A percentile compares a stretch with the other conserved stretches of the same genome.
Conservation (phyloP, 1,284 basidiomycete genomes). For the Melampsora allii-populina region DNA sequence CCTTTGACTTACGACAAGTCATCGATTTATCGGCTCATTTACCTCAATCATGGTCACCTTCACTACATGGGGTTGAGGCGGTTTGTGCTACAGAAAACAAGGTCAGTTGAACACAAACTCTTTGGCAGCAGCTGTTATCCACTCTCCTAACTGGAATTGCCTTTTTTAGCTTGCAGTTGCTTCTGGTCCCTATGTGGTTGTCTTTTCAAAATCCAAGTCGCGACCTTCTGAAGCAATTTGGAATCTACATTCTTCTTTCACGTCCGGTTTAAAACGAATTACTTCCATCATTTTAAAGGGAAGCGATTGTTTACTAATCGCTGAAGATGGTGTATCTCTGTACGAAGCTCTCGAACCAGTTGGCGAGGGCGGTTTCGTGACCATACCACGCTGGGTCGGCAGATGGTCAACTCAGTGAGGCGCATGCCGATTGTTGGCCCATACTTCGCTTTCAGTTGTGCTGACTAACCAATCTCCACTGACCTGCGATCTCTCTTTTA, state of each 20-base stretch:
- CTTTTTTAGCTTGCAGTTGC: slow-evolving; percentile 13
- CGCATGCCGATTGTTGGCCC: neutral
- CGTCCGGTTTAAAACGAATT: slow-evolving; percentile 9
- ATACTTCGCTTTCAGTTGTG: neutral
- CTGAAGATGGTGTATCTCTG: slow-evolving; percentile 25
- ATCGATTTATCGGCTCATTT: slow-evolving; percentile 24
- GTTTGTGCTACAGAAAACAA: slow-evolving; percentile 10
- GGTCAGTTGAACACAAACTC: neutral
- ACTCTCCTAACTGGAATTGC: neutral
- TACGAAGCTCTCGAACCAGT: slow-evolving; percentile 14
- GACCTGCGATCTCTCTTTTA: neutral
- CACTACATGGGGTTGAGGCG: slow-evolving; percentile 13
- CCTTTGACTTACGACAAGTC: slow-evolving; percentile 5
- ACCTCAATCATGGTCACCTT: slow-evolving; percentile 1
- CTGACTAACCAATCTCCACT: slow-evolving; percentile 4
- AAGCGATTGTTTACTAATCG: slow-evolving; percentile 15
- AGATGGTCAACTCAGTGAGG: slow-evolving; percentile 19
- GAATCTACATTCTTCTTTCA: slow-evolving; percentile 38
- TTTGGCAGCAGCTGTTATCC: neutral
- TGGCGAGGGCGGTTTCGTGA: neutral
- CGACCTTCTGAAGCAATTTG: slow-evolving; percentile 5
- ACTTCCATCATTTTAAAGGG: slow-evolving; percentile 10
- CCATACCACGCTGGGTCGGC: slow-evolving; percentile 24
- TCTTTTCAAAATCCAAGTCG: slow-evolving; percentile 18
- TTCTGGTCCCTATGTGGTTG: slow-evolving; percentile 12